phyloP scores from a whole-genome alignment of 495 filamentous ascomycete genomes.

The Neurospora sp. region DNA sequence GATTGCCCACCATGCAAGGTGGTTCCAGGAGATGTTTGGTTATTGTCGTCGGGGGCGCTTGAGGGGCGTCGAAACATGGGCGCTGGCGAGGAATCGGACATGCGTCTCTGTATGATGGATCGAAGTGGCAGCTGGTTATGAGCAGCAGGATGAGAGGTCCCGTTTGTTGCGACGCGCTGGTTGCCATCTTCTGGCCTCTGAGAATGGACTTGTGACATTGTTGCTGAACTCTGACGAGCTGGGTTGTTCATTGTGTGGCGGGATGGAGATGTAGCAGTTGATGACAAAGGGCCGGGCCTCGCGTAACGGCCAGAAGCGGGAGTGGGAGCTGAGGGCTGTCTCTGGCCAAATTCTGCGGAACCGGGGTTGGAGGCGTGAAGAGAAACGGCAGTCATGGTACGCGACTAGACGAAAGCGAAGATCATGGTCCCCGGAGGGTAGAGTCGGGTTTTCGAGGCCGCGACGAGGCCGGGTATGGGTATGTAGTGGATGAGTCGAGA shows the following conservation, averaged over 20 bases:
- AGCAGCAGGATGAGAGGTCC: not conserved
- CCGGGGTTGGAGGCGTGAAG: conserved; percentile 7
- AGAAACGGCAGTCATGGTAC: conserved; percentile 24
- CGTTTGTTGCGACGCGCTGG: not conserved
- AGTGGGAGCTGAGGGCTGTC: conserved; percentile 7
- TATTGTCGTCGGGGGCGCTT: conserved; percentile 24
- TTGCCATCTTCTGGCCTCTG: conserved; percentile 15
- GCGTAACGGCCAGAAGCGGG: conserved; percentile 1
- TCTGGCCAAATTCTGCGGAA: conserved; percentile 8
- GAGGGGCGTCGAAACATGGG: conserved; percentile 18
- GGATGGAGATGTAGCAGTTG: conserved; percentile 10
- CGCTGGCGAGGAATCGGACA: conserved; percentile 2
- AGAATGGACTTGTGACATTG: conserved; percentile 16
- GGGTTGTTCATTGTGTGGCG: conserved; percentile 1
- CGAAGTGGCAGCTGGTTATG: conserved; percentile 1
- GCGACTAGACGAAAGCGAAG: conserved; percentile 4
- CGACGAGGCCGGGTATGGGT: not conserved
- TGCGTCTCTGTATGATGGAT: conserved; percentile 2
- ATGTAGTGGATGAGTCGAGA: not conserved
- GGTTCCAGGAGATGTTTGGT: not conserved
- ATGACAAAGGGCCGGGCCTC: conserved; percentile 5
- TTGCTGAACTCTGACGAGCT: conserved; percentile 9
- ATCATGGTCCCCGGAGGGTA: conserved; percentile 10
- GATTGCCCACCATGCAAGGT: conserved; percentile 1
- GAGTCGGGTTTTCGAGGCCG: not conserved